Evolutionary conservation across 192 early-diverging fungal species (phyloP).

Genomic region (Umbelopsis sp.): DNA sequence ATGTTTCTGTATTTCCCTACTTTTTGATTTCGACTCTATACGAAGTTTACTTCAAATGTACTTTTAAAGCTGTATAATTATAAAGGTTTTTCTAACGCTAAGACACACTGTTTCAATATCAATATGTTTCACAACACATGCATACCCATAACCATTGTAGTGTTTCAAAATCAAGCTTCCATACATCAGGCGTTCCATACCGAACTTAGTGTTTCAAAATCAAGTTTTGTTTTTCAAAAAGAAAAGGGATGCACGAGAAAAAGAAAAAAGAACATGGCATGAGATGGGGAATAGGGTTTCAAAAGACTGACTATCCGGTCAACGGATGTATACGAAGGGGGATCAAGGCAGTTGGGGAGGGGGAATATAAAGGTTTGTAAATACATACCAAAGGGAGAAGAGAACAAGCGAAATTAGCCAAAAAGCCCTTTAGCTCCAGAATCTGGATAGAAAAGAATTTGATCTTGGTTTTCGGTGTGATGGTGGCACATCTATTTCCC

Average conservation of each 20-base stretch:
- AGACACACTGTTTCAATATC: background rate
- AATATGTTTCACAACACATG: background rate
- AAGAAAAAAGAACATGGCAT: too few species aligned
- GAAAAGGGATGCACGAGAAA: too few species aligned
- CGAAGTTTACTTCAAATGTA: background rate
- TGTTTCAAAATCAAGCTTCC: too few species aligned
- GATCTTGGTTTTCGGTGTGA: constrained; percentile 5
- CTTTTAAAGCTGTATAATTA: constrained; percentile 1
- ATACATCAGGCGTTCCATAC: too few species aligned
- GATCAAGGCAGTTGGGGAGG: background rate
- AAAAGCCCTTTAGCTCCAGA: constrained; percentile 1
- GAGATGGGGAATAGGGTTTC: background rate
- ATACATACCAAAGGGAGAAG: background rate
- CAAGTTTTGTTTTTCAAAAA: too few species aligned
- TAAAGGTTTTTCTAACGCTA: background rate
- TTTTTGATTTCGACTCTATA: background rate
- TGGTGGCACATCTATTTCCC: constrained; percentile 19
- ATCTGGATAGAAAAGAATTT: constrained; percentile 7
- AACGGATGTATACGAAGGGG: constrained; percentile 3
- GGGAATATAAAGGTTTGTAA: background rate
- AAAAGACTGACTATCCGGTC: constrained; percentile 4
- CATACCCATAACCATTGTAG: too few species aligned
- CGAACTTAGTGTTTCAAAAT: too few species aligned
- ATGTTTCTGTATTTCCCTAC: background rate
- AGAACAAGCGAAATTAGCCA: background rate